Evolutionary conservation across 768 basidiomycete genomes (phyloP).

Genomic region (Roridomyces roridus): DNA sequence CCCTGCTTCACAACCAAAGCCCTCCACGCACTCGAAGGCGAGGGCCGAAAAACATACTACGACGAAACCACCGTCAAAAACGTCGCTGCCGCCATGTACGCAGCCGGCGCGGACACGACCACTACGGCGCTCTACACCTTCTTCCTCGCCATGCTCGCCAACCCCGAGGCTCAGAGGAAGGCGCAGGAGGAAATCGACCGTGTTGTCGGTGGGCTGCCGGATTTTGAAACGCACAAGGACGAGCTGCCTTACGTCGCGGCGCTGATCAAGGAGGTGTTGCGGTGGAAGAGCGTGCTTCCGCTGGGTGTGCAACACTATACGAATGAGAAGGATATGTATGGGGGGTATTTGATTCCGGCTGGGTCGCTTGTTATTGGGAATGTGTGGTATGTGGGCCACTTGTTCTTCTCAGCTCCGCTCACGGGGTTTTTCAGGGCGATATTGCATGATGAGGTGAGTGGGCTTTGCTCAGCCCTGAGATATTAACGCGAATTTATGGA

Average conservation of each 20-base stretch:
- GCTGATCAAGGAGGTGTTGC: no score
- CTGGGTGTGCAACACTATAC: not conserved
- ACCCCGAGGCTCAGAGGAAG: no score
- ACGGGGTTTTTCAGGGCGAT: constrained; percentile 5
- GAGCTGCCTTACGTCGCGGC: not conserved
- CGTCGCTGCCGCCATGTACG: not conserved
- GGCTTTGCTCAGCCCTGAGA: not conserved
- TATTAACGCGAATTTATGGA: not conserved
- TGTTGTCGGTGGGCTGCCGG: not conserved
- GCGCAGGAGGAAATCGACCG: no score
- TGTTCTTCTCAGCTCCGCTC: not conserved
- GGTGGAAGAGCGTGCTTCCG: not conserved
- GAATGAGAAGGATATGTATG: not conserved
- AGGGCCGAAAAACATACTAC: not conserved
- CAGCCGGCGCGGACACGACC: constrained; percentile 4
- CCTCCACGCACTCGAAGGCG: not conserved
- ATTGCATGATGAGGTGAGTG: not conserved
- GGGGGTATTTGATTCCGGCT: constrained; percentile 1
- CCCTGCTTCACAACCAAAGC: not conserved
- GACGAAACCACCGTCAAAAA: not conserved
- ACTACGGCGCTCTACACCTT: not conserved
- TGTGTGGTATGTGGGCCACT: not conserved
- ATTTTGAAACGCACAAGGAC: not conserved
- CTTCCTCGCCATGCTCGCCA: no score
- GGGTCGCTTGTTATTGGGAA: not conserved